Base-by-base conservation (phyloP, 2,329 filamentous ascomycete species). In the Lachnellula arida region DNA sequence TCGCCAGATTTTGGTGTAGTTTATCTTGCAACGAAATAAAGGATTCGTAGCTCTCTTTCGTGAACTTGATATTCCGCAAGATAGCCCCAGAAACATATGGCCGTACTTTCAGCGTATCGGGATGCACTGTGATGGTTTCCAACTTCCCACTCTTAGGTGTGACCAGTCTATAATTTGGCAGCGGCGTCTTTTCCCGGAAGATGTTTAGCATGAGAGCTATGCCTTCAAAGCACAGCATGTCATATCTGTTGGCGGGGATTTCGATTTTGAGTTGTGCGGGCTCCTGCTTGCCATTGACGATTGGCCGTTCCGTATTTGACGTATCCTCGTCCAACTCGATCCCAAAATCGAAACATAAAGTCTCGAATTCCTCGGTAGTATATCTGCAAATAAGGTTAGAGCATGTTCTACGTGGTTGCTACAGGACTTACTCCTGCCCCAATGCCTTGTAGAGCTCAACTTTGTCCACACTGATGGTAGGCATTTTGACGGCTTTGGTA, bases 21-120 rank as follows among this genome's bases (percentile, higher is more conserved):
- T 99, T 99, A 76, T 99, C 95, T 77, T 99, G 94, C 48, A 99
- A 81, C 55, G 87, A 84, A 71, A 99, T 99, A 88, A 99, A 99
- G 69, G 91, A 97, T 66, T 96, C 90, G 73, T 99, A 99, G 63
- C 88, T 82, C 64, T 87, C 89, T 76, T 94, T 81, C 65, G 89
- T 92, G 79, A 99, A 97, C 68, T 86, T 91, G 78, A 99, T 82
- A 71, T 91, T 89, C 64, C 94, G 86, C 60, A 99, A 78, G 63
- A 99, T 89, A 48, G 93, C 91, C 59, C 88, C 91, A 15, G 93
- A 90, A 62, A 96, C 88, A 63, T 94, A 89, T 42, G 92, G 93
- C 49, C 94, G 85, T 65, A 99, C 86, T 73, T 86, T 82, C 55
- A 80, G 79, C 34, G 91, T 96, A 54, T 82, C 80, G 69, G 89